Conservation (phyloP, 192 early-diverging fungal species). For the Coemansia sp. region DNA sequence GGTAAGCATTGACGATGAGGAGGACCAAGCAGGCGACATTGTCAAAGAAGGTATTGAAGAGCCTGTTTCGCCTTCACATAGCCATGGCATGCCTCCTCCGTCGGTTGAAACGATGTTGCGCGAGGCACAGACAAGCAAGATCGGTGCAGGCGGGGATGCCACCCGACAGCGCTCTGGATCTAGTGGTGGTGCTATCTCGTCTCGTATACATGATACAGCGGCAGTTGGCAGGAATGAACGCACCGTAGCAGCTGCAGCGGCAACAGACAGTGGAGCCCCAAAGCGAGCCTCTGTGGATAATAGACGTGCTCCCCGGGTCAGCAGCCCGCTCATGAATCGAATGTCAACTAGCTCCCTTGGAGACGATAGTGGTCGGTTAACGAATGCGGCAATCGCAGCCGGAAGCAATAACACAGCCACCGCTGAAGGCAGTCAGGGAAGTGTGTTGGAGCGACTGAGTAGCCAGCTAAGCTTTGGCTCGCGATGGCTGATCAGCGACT, state of each 20-base stretch:
- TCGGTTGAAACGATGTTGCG: conserved; percentile 51
- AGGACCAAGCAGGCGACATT: not conserved
- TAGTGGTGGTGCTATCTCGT: not conserved
- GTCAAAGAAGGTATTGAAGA: not conserved
- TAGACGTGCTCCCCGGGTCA: not conserved
- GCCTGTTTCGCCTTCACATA: conserved; percentile 4
- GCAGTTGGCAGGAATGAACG: not conserved
- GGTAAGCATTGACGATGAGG: conserved; percentile 32
- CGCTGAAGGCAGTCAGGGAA: not conserved
- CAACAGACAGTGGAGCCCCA: not conserved
- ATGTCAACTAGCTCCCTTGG: not conserved
- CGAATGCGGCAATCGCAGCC: not conserved
- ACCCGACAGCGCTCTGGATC: not conserved
- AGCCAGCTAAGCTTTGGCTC: conserved; percentile 52
- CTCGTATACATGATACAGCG: not conserved
- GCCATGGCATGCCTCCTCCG: not conserved
- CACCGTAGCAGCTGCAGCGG: not conserved
- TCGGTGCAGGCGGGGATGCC: conserved; percentile 9
- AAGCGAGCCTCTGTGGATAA: not conserved
- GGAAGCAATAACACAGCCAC: not conserved
- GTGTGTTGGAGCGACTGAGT: conserved; percentile 32
- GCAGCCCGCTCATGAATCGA: conserved; percentile 2
- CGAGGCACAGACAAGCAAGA: conserved; percentile 40
- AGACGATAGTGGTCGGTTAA: not conserved
- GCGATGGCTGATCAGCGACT: conserved; percentile 50